Conservation (phyloP, 768 basidiomycete genomes). For the Crepidotus variabilis region DNA sequence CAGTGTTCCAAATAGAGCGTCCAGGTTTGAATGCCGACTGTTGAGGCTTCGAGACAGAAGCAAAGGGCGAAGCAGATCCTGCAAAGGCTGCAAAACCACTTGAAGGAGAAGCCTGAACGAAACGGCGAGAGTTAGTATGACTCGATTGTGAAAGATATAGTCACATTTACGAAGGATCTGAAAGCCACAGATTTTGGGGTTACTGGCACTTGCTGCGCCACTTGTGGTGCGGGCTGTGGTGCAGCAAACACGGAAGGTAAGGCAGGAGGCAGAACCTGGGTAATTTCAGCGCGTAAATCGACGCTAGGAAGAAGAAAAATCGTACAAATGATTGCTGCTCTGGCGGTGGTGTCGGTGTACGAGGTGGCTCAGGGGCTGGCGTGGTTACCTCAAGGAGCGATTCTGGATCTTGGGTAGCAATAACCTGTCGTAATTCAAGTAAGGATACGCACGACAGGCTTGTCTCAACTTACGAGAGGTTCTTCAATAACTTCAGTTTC, state of each 20-base stretch:
- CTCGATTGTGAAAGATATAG: background rate
- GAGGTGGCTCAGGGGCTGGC: slow-evolving; percentile 18
- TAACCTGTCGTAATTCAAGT: background rate
- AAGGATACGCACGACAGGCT: too few species aligned
- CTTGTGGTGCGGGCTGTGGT: background rate
- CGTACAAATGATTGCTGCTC: slow-evolving; percentile 10
- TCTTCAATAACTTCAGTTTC: background rate
- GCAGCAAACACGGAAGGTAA: background rate
- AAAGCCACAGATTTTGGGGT: background rate
- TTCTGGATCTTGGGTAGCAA: background rate
- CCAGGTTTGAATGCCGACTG: slow-evolving; percentile 3
- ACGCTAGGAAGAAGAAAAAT: background rate
- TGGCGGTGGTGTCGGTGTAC: slow-evolving; percentile 19
- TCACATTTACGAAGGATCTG: slow-evolving; percentile 8
- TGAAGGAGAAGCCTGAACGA: slow-evolving; percentile 12
- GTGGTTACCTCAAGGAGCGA: slow-evolving; percentile 8
- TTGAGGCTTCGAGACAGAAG: slow-evolving; percentile 15
- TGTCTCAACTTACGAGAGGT: too few species aligned
- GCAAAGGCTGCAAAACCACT: slow-evolving; percentile 30
- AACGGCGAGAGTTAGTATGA: background rate
- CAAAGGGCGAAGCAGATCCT: slow-evolving; percentile 29
- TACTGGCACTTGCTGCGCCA: background rate
- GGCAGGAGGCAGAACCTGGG: background rate
- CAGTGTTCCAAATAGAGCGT: slow-evolving; percentile 21
- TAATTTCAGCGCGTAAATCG: background rate